phyloP scores from a whole-genome alignment of 2,329 filamentous ascomycete genomes.

The Hypomyces rosellus region DNA sequence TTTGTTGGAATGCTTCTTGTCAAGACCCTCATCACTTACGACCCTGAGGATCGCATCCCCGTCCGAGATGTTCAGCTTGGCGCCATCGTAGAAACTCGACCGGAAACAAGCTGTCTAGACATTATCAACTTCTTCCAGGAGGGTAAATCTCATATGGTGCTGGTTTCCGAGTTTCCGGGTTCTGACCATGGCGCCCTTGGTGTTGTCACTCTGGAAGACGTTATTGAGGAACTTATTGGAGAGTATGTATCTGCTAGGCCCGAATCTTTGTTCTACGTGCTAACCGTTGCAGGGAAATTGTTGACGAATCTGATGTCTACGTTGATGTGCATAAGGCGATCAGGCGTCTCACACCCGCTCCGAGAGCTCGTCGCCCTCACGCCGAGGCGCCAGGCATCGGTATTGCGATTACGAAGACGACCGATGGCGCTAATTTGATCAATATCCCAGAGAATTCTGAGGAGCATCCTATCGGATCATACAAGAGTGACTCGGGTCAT shows the following conservation, averaged over 20 bases:
- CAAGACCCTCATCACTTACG: constrained; percentile 98
- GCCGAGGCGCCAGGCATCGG: constrained; percentile 26
- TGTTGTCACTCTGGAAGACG: constrained; percentile 93
- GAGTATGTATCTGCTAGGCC: constrained; percentile 56
- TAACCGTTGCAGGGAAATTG: constrained; percentile 68
- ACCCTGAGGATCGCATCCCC: constrained; percentile 82
- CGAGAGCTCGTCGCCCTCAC: constrained; percentile 58
- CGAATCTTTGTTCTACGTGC: neutral
- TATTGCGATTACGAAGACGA: constrained; percentile 24
- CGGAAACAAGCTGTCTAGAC: constrained; percentile 93
- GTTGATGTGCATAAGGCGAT: constrained; percentile 98
- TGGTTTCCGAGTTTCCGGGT: constrained; percentile 87
- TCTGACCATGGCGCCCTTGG: constrained; percentile 85
- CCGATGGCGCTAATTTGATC: constrained; percentile 25
- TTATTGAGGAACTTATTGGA: constrained; percentile 97
- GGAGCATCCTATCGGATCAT: constrained; percentile 28
- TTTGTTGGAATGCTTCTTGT: constrained; percentile 97
- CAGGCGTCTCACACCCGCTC: constrained; percentile 76
- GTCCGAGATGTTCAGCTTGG: constrained; percentile 90
- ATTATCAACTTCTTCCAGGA: constrained; percentile 99
- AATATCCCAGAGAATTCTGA: constrained; percentile 39
- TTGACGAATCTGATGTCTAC: constrained; percentile 97
- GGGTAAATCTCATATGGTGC: constrained; percentile 97
- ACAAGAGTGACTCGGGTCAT: constrained; percentile 31
- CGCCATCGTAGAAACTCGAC: constrained; percentile 87